Percentiles rank a stretch among this genome's conserved stretches.
Conservation (phyloP, 2,329 filamentous ascomycete genomes). For the Beauveria asiatica region DNA sequence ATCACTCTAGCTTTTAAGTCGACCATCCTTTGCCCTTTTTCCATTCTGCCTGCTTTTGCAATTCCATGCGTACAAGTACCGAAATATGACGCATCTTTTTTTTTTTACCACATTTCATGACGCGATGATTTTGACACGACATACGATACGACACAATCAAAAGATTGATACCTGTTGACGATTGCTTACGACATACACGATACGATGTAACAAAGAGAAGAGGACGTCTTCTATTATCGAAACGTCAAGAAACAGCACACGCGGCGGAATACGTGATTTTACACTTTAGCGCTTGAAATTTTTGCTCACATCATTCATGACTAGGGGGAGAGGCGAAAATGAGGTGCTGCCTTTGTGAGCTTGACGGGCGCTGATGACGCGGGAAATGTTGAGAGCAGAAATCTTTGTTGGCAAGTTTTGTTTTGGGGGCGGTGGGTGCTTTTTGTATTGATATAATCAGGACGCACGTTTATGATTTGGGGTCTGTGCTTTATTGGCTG, state of each 20-base stretch:
- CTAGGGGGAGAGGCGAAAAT: neutral
- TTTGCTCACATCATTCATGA: neutral
- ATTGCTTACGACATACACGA: constrained; percentile 4
- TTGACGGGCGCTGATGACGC: neutral
- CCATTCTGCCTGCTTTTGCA: neutral
- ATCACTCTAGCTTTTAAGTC: neutral
- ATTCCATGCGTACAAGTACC: neutral
- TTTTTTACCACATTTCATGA: neutral
- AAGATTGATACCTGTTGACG: neutral
- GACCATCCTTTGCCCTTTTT: neutral
- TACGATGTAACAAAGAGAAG: neutral
- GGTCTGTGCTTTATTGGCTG: neutral
- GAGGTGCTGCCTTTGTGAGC: neutral
- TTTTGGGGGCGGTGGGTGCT: neutral
- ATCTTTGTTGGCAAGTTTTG: neutral
- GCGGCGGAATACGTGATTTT: neutral
- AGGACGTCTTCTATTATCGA: neutral
- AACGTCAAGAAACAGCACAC: neutral
- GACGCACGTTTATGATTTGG: neutral
- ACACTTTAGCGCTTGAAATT: neutral
- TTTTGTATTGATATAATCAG: neutral
- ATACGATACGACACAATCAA: neutral
- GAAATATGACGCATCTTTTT: neutral
- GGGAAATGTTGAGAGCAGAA: neutral
- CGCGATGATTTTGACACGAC: neutral